Conservation (phyloP, 176 grass and related monocot species). For the Microstegium vimineum region DNA sequence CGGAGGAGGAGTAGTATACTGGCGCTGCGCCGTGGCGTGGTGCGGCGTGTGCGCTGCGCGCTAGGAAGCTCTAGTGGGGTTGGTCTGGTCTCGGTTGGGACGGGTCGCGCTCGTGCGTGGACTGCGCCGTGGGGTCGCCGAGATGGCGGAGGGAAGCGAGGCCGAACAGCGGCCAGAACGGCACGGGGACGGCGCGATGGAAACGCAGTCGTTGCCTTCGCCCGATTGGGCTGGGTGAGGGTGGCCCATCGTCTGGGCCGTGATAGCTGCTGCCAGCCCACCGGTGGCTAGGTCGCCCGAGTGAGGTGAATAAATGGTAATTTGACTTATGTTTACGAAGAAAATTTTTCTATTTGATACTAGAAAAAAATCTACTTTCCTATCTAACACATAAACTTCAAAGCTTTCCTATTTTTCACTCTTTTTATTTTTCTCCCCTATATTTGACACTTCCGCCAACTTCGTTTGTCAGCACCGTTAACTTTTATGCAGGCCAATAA, state of each 20-base stretch:
- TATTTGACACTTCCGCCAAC: too few relatives aligned
- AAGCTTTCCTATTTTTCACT: too few relatives aligned
- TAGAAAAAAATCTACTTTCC: too few relatives aligned
- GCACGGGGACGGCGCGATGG: not conserved
- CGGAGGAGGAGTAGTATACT: not conserved
- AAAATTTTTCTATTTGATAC: too few relatives aligned
- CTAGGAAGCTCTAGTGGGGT: constrained; percentile 20
- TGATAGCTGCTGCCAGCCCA: not conserved
- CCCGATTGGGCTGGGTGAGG: not conserved
- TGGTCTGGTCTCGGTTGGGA: constrained; percentile 7
- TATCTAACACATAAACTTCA: too few relatives aligned
- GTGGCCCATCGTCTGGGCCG: not conserved
- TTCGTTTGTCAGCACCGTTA: too few relatives aligned
- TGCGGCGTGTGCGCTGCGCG: not conserved
- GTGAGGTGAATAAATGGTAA: too few relatives aligned
- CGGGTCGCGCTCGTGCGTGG: not conserved
- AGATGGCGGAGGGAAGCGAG: not conserved
- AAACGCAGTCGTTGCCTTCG: not conserved
- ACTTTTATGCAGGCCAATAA: too few relatives aligned
- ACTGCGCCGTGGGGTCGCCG: constrained; percentile 3
- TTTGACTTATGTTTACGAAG: too few relatives aligned
- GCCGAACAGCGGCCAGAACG: not conserved
- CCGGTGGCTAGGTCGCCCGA: too few relatives aligned
- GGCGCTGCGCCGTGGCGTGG: not conserved
- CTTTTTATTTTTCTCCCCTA: too few relatives aligned